Conservation (phyloP, 139 green algal genomes). For the Picochlorum costavermella region DNA sequence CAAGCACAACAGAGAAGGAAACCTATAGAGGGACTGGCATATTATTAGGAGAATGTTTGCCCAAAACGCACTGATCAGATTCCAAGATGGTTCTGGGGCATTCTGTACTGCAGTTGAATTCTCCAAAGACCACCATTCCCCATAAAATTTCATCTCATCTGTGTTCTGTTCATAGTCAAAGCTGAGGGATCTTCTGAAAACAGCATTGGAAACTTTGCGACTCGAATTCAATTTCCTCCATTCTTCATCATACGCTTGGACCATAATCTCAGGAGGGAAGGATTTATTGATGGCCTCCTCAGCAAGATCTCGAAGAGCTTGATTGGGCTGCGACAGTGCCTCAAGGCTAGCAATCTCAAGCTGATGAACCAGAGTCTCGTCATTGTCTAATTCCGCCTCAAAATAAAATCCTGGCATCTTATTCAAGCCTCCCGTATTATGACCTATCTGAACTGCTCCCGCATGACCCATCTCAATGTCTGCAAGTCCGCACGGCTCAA, state of each 20-base stretch:
- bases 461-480: constrained; percentile 41
- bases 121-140: neutral
- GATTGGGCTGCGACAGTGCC: neutral
- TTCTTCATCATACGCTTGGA: constrained; percentile 3
- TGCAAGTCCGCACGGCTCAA: constrained; percentile 34
- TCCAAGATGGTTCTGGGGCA: neutral
- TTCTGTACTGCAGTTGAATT: neutral
- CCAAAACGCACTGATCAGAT: neutral
- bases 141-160: constrained; percentile 1
- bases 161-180: neutral
- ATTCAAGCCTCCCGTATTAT: constrained; percentile 28
- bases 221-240: constrained; percentile 3
- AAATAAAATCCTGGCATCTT: constrained; percentile 43
- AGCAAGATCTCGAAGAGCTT: neutral
- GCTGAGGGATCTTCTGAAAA: too few species aligned
- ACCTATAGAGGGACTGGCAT: neutral
- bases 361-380: constrained; percentile 16
- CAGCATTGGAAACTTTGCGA: neutral
- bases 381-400: constrained; percentile 12
- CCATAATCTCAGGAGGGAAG: constrained; percentile 9
- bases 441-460: constrained; percentile 22
- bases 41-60: neutral
- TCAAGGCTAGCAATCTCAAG: neutral
- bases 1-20: neutral
- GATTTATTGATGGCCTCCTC: constrained; percentile 4